Percentiles rank a stretch among this genome's conserved stretches.
Conservation (phyloP, 1,284 basidiomycete genomes). For the Ceratobasidium sp. region DNA sequence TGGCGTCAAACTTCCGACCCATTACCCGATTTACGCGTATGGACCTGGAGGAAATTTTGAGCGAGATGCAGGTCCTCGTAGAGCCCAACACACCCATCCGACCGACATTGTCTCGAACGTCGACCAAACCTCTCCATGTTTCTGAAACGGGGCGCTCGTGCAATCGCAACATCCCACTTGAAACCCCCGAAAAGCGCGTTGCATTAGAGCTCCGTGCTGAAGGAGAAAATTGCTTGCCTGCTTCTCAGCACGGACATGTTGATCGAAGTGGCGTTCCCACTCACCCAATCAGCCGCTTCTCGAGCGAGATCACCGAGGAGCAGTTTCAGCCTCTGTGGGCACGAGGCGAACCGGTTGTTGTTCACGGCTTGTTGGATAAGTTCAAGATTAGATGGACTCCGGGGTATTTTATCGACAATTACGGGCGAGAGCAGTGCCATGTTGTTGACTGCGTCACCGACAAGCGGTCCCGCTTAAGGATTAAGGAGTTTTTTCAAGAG, state of each 20-base stretch:
- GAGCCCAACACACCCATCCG: constrained; percentile 47
- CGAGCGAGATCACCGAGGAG: constrained; percentile 70
- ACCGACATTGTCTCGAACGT: background rate
- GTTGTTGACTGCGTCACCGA: constrained; percentile 87
- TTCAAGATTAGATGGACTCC: constrained; percentile 85
- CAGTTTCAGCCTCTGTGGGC: constrained; percentile 80
- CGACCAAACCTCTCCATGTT: constrained; percentile 34
- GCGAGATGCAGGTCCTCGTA: constrained; percentile 74
- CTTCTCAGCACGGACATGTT: constrained; percentile 64
- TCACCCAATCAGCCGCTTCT: constrained; percentile 61
- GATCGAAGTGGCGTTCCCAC: constrained; percentile 55
- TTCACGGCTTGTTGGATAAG: constrained; percentile 72
- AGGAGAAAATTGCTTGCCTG: constrained; percentile 53
- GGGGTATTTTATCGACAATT: constrained; percentile 80
- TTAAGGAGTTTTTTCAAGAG: constrained; percentile 82
- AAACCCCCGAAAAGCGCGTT: constrained; percentile 29
- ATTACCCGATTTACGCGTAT: constrained; percentile 79
- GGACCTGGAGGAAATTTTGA: constrained; percentile 75
- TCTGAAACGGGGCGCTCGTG: constrained; percentile 23
- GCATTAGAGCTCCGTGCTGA: background rate
- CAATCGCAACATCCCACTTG: constrained; percentile 50
- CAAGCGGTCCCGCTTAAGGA: constrained; percentile 70
- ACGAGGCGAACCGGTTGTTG: constrained; percentile 80
- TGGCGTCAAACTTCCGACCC: constrained; percentile 77
- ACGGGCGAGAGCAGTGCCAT: constrained; percentile 76